A percentile compares a stretch with the other conserved stretches of the same genome.
phyloP scores from a whole-genome alignment of 1,284 basidiomycete genomes.

The Leccinum olivaceoglutinosum region DNA sequence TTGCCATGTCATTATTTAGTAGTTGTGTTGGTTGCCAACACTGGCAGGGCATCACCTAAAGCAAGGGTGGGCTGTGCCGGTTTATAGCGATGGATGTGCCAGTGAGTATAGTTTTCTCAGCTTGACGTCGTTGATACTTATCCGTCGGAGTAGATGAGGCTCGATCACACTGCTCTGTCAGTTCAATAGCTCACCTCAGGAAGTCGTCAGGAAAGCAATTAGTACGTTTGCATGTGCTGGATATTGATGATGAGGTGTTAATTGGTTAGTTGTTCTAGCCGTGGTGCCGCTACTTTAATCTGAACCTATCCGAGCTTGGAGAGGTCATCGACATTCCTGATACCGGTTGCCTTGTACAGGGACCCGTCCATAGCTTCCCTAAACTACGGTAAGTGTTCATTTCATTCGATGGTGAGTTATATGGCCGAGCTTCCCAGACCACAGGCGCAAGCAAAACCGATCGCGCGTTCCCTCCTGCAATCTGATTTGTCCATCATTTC shows the following conservation, averaged over 20 bases:
- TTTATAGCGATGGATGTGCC: no score
- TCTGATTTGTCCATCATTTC: constrained; percentile 90
- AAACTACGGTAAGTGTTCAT: constrained; percentile 71
- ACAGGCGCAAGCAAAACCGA: constrained; percentile 75
- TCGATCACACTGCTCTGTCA: constrained; percentile 97
- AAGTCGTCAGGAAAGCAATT: constrained; percentile 93
- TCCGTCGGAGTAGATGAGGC: constrained; percentile 67
- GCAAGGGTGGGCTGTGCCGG: no score
- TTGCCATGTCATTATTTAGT: no score
- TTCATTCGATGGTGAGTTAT: background rate
- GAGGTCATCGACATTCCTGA: constrained; percentile 86
- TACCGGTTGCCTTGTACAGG: constrained; percentile 87
- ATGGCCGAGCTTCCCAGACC: constrained; percentile 41
- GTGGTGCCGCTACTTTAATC: constrained; percentile 94
- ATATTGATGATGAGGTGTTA: background rate
- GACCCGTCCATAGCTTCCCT: constrained; percentile 96
- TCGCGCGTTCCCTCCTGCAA: constrained; percentile 83
- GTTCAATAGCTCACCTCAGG: constrained; percentile 85
- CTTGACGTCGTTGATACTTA: background rate
- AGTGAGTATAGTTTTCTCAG: constrained; percentile 19
- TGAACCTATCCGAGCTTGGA: constrained; percentile 72
- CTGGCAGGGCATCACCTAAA: no score
- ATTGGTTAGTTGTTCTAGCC: constrained; percentile 44
- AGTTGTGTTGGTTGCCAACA: no score
- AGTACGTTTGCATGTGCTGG: constrained; percentile 37